These are phyloP conservation scores for Coleophoma crateriformis DNA, from an alignment of 2,329 filamentous ascomycete species.

Conservation along the genomic window DNA sequence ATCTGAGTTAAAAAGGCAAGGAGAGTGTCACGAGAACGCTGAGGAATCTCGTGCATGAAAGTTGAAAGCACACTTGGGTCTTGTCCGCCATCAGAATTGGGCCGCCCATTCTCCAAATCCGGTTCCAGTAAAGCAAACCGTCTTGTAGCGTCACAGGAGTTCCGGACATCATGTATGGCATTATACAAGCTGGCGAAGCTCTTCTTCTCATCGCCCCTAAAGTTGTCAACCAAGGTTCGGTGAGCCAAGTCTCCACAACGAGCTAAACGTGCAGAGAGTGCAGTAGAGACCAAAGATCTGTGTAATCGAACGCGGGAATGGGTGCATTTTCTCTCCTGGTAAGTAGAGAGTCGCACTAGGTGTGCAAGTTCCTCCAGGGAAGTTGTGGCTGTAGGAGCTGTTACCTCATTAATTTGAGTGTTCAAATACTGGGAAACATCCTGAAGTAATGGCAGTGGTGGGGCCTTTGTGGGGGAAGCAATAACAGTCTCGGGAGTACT, in stretches of 20 bases:
- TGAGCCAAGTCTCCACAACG: constrained; percentile 71
- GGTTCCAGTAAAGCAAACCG: constrained; percentile 68
- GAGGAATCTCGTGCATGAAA: constrained; percentile 69
- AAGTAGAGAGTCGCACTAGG: constrained; percentile 70
- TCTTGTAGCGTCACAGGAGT: constrained; percentile 68
- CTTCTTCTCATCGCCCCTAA: constrained; percentile 74
- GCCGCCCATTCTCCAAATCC: constrained; percentile 53
- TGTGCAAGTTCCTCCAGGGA: constrained; percentile 74
- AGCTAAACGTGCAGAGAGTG: constrained; percentile 67
- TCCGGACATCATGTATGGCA: constrained; percentile 73
- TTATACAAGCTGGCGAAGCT: constrained; percentile 70
- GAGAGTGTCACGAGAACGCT: constrained; percentile 68
- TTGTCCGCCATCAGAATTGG: constrained; percentile 28
- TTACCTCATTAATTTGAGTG: constrained; percentile 40
- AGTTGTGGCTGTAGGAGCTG: constrained; percentile 58
- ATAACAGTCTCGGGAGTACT: constrained; percentile 11
- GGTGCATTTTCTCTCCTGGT: constrained; percentile 74
- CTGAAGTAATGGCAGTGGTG: constrained; percentile 47
- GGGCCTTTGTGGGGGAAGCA: constrained; percentile 18
- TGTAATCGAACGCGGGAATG: constrained; percentile 70
- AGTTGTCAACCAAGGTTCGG: constrained; percentile 71
- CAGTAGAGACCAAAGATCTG: constrained; percentile 68
- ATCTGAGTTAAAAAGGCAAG: constrained; percentile 76
- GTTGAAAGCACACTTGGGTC: constrained; percentile 41
- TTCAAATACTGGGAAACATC: constrained; percentile 64